Evolutionary conservation across 2,329 filamentous ascomycete genomes (phyloP).

Genomic region (Xylariaceae sp.): DNA sequence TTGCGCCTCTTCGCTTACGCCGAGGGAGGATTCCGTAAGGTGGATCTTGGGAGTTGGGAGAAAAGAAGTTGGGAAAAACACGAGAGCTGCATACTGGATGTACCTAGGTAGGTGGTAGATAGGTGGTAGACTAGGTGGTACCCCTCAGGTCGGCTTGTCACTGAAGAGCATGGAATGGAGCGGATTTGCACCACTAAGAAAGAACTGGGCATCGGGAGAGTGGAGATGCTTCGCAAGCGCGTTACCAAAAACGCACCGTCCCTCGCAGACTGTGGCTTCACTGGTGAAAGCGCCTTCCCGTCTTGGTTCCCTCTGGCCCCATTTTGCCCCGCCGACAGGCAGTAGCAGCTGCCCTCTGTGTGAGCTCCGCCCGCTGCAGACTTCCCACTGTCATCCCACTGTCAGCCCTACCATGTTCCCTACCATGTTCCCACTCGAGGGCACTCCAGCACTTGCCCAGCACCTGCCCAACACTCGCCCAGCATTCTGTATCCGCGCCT

Average conservation of each 20-base stretch:
- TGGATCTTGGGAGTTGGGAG: too few species aligned
- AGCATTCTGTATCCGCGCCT: neutral
- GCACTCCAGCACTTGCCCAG: neutral
- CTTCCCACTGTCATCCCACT: neutral
- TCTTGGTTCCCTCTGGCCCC: conserved; percentile 7
- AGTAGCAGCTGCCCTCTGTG: too few species aligned
- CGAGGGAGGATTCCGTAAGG: too few species aligned
- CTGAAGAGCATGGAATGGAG: too few species aligned
- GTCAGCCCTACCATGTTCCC: neutral
- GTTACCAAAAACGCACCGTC: neutral
- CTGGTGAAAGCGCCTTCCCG: neutral
- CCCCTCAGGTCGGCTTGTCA: too few species aligned
- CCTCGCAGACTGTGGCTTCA: neutral
- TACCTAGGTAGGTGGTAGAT: too few species aligned
- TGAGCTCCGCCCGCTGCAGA: too few species aligned
- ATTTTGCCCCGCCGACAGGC: neutral
- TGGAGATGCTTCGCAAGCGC: neutral
- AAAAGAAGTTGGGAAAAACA: too few species aligned
- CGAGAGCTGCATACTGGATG: too few species aligned
- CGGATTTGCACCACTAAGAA: conserved; percentile 13
- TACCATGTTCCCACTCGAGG: neutral
- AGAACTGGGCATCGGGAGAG: neutral
- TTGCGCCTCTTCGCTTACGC: too few species aligned
- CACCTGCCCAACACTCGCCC: neutral
- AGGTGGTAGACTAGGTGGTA: too few species aligned